Evolutionary conservation across 2,329 filamentous ascomycete genomes (phyloP), one percentile per base, ranked within the genome.

Genomic region (Cladosporium oxysporum): DNA sequence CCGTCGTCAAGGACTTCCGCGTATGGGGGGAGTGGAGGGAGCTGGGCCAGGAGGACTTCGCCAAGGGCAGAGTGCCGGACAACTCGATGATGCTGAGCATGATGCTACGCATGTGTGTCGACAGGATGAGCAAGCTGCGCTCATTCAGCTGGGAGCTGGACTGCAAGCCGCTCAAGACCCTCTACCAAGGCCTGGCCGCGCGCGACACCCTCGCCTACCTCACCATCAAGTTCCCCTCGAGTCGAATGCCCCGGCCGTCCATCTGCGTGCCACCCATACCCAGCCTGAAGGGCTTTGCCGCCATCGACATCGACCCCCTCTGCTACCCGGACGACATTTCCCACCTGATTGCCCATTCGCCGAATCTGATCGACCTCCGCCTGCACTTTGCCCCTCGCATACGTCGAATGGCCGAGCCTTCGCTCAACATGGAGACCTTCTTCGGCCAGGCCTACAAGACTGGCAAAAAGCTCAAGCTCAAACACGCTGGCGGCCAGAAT

Each of bases 281-380:
- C 8, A 85, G 83, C 68, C 78, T 89, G 28, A 78, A 78, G 37
- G 79, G 77, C 5, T 78, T 89, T 41, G 83, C 83, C 62, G 79
- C 87, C 31, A 84, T 84, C 66, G 82, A 88, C 68, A 86, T 88
- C 62, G 87, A 89, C 65, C 87, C 87, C 0, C 79, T 89, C 11
- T 89, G 87, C 76, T 87, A 88, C 70, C 85, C 85, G 0, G 87
- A 89, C 74, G 87, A 88, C 69, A 82, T 89, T 10, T 85, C 85
- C 16, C 77, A 84, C 26, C 75, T 89, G 16, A 75, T 89, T 7
- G 74, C 81, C 16, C 78, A 82, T n/a, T 83, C 84, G 5, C 82
- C 80, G 67, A 84, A 84, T 62, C 76, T 89, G 4, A 78, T 82
- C 49, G 83, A 85, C 35, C 75, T 89, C 8, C 83, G 79, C 63